Conservation (phyloP, 305 asterid genomes). For the Stenogyne calaminthoides region DNA sequence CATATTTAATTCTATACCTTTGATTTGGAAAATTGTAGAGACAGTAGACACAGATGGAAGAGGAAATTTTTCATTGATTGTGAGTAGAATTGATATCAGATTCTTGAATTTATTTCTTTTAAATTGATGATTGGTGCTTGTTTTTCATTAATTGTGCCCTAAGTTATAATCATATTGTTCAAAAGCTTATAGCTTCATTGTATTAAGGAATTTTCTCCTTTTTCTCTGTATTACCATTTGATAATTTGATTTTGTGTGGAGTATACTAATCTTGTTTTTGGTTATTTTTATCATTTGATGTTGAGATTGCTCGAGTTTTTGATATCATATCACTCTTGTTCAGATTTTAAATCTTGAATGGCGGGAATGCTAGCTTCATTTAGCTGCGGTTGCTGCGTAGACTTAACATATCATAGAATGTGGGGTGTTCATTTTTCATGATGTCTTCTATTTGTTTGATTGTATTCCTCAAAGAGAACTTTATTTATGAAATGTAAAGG, state of each 20-base stretch:
- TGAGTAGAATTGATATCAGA: no score
- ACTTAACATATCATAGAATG: no score
- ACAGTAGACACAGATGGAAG: no score
- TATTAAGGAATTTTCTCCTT: not conserved
- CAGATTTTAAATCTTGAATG: conserved; percentile 52
- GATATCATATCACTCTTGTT: conserved; percentile 20
- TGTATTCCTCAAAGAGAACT: no score
- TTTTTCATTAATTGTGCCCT: not conserved
- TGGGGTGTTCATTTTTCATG: no score
- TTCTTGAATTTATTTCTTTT: no score
- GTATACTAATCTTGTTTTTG: no score
- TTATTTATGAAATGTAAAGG: no score
- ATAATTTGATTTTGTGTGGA: no score
- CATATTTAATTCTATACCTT: not conserved
- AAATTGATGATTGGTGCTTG: conserved; percentile 2
- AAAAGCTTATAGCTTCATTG: not conserved
- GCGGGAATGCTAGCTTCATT: conserved; percentile 73
- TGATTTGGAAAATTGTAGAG: not conserved
- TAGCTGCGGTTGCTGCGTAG: no score
- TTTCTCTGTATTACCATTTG: not conserved
- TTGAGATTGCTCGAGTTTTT: conserved; percentile 17
- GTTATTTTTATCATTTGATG: not conserved
- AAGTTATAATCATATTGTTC: not conserved
- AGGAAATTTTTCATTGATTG: no score
- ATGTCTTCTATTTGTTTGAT: no score